These are phyloP conservation scores for Massarina eburnea DNA, from an alignment of 2,329 filamentous ascomycete genomes.

Conservation along the genomic window DNA sequence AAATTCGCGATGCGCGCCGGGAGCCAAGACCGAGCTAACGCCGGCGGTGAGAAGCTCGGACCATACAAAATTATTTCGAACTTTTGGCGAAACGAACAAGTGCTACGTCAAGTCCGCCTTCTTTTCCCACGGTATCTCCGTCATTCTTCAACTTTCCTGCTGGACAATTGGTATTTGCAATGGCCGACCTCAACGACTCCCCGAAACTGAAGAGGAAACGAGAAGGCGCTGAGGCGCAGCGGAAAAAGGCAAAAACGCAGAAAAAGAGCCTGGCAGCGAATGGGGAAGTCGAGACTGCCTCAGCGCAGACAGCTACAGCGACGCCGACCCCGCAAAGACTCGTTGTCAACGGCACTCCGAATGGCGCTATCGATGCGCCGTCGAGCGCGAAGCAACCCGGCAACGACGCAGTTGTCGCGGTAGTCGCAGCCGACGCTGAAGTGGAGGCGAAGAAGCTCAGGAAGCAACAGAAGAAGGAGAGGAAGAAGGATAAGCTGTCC, in stretches of 20 bases:
- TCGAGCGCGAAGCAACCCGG: slow-evolving; percentile 10
- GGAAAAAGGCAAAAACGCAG: slow-evolving; percentile 33
- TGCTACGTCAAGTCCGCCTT: neutral
- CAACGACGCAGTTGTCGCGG: neutral
- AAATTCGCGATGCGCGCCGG: slow-evolving; percentile 26
- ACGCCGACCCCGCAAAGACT: slow-evolving; percentile 13
- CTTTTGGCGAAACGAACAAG: slow-evolving; percentile 7
- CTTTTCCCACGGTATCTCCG: neutral
- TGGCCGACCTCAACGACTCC: slow-evolving; percentile 24
- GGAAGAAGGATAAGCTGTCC: slow-evolving; percentile 24
- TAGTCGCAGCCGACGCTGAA: neutral
- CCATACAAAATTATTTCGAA: slow-evolving; percentile 31
- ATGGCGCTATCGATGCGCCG: slow-evolving; percentile 11
- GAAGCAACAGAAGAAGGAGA: slow-evolving; percentile 18
- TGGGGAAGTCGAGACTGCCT: slow-evolving; percentile 10
- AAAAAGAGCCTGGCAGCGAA: slow-evolving; percentile 18
- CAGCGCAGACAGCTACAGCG: slow-evolving; percentile 15
- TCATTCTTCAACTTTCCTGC: neutral
- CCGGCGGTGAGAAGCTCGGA: slow-evolving; percentile 38
- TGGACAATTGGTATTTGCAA: slow-evolving; percentile 5
- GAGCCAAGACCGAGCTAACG: slow-evolving; percentile 22
- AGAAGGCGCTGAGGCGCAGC: slow-evolving; percentile 26
- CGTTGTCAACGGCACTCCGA: slow-evolving; percentile 12
- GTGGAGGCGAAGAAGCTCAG: neutral
- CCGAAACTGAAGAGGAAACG: slow-evolving; percentile 35